Evolutionary conservation across 805 yeast genomes (phyloP).

Genomic region (Suhomyces tanzawaensis): DNA sequence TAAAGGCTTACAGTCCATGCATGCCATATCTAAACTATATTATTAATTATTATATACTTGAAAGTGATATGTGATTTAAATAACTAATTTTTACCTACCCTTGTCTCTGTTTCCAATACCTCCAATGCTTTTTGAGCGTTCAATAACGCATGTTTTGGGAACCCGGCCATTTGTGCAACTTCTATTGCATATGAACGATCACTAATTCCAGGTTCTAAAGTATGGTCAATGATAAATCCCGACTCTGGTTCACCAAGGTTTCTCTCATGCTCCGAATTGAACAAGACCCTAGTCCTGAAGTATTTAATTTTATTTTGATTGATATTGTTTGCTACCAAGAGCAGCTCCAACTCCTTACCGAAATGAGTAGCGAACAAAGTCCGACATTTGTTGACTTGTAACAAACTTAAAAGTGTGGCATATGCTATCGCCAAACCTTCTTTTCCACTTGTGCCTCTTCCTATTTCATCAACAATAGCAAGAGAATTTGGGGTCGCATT

Average conservation of each 20-base stretch:
- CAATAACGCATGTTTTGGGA: slow-evolving; percentile 58
- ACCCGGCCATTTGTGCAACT: slow-evolving; percentile 77
- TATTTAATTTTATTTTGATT: slow-evolving; percentile 26
- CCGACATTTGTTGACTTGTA: slow-evolving; percentile 57
- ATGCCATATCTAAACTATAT: too few relatives aligned
- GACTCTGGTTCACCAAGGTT: slow-evolving; percentile 9
- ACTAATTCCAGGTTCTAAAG: slow-evolving; percentile 64
- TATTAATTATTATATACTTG: too few relatives aligned
- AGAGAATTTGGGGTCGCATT: slow-evolving; percentile 40
- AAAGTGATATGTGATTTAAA: too few relatives aligned
- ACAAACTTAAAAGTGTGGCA: slow-evolving; percentile 62
- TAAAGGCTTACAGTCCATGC: too few relatives aligned
- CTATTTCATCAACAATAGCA: slow-evolving; percentile 52
- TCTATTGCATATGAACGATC: slow-evolving; percentile 71
- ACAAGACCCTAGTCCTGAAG: slow-evolving; percentile 32
- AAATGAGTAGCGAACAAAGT: slow-evolving; percentile 91
- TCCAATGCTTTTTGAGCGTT: slow-evolving; percentile 44
- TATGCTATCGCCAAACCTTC: slow-evolving; percentile 87
- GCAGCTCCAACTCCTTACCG: slow-evolving; percentile 38
- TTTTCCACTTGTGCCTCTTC: slow-evolving; percentile 59
- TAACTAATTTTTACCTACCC: neutral
- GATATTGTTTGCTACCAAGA: slow-evolving; percentile 32
- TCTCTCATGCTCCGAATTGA: neutral
- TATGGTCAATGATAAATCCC: slow-evolving; percentile 50
- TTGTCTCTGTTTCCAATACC: too few relatives aligned